Conservation (phyloP, 108 stramenopile genomes). For the Skeletonema potamos region DNA sequence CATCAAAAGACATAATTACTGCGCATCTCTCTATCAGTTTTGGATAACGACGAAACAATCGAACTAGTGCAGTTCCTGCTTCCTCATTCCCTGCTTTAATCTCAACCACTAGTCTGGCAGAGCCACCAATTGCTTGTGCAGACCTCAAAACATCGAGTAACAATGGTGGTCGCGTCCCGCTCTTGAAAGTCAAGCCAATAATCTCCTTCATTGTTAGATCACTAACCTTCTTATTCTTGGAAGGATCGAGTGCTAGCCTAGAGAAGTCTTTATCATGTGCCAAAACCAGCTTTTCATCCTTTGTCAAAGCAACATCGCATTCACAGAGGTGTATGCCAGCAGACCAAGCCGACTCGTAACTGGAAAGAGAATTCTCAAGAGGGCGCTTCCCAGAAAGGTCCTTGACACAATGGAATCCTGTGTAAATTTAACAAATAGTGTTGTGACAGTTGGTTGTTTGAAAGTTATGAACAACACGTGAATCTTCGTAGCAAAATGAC, state of each 20-base stretch:
- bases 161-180: conserved; percentile 68
- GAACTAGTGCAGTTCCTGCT: conserved; percentile 64
- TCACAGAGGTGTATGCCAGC: conserved; percentile 75
- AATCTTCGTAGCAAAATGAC: not conserved
- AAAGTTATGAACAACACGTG: not conserved
- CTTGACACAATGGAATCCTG: conserved; percentile 59
- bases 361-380: conserved; percentile 68
- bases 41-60: conserved; percentile 63
- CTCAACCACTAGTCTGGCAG: conserved; percentile 65
- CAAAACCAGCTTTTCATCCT: conserved; percentile 75
- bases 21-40: conserved; percentile 58
- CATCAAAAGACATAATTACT: conserved; percentile 78
- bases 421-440: not conserved
- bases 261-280: conserved; percentile 75
- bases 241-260: conserved; percentile 61
- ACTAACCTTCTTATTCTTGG: conserved; percentile 39
- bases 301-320: conserved; percentile 78
- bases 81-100: conserved; percentile 76
- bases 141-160: conserved; percentile 70
- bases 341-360: conserved; percentile 77
- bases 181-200: conserved; percentile 63
- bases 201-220: conserved; percentile 76
- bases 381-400: conserved; percentile 65
- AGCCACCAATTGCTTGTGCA: conserved; percentile 63
- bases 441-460: not conserved